These are phyloP conservation scores for Botryococcus braunii DNA, from an alignment of 163 green algal genomes.

Conservation along the genomic window DNA sequence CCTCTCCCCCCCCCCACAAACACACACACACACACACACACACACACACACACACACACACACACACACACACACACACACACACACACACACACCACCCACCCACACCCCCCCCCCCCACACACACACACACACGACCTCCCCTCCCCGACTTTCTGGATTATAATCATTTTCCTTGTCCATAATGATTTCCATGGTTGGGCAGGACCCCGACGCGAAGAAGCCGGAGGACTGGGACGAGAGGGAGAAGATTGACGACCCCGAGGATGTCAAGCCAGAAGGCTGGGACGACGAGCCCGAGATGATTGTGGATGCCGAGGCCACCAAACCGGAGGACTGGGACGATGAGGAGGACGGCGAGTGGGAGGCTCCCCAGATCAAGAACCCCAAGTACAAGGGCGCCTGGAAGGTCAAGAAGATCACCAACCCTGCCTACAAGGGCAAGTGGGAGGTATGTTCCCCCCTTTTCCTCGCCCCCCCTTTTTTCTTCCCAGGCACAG, in stretches of 20 bases:
- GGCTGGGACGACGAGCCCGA: slow-evolving; percentile 82
- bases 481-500: too few relatives aligned
- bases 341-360: slow-evolving; percentile 85
- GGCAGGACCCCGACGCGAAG: slow-evolving; percentile 44
- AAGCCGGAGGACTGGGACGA: slow-evolving; percentile 88
- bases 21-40: too few relatives aligned
- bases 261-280: slow-evolving; percentile 62
- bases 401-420: slow-evolving; percentile 71
- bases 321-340: slow-evolving; percentile 66
- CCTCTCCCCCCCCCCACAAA: too few relatives aligned
- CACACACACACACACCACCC: too few relatives aligned
- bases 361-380: slow-evolving; percentile 64
- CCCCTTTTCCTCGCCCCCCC: not conserved
- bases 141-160: too few relatives aligned
- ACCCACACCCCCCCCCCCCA: too few relatives aligned
- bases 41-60: too few relatives aligned
- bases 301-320: slow-evolving; percentile 65
- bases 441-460: slow-evolving; percentile 58
- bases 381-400: slow-evolving; percentile 74
- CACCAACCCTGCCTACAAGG: slow-evolving; percentile 69
- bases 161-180: too few relatives aligned
- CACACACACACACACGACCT: too few relatives aligned
- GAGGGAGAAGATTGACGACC: slow-evolving; percentile 64
- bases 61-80: too few relatives aligned
- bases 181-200: too few relatives aligned